A percentile compares a stretch with the other conserved stretches of the same genome.
These are phyloP conservation scores for Adansonia rubrostipa DNA, from an alignment of 441 rosid species.

Conservation along the genomic window DNA sequence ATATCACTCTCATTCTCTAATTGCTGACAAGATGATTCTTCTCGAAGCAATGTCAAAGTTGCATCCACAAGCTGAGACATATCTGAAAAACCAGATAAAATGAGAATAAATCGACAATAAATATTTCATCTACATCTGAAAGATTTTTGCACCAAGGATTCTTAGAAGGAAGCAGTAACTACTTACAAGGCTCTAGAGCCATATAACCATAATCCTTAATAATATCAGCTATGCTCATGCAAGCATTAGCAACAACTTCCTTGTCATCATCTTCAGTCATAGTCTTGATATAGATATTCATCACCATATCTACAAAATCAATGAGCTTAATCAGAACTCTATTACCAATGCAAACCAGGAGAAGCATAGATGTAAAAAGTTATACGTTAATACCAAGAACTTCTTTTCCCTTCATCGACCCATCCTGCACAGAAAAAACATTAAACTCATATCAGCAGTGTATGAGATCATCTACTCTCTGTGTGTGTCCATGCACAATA, in stretches of 20 bases:
- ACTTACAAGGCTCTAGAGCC: constrained; percentile 90
- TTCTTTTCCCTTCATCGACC: constrained; percentile 68
- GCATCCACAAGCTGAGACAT: constrained; percentile 77
- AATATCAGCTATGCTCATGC: constrained; percentile 85
- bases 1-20: constrained; percentile 71
- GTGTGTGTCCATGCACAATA: neutral
- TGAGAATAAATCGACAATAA: constrained; percentile 27
- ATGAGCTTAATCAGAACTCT: constrained; percentile 31
- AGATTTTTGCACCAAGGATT: neutral
- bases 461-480: neutral
- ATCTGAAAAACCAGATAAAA: constrained; percentile 55
- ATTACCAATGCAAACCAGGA: constrained; percentile 18
- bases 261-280: constrained; percentile 96
- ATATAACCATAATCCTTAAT: constrained; percentile 80
- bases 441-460: constrained; percentile 21
- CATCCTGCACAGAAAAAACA: constrained; percentile 62
- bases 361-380: neutral
- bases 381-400: constrained; percentile 62
- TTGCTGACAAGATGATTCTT: constrained; percentile 91
- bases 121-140: neutral
- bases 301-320: constrained; percentile 64
- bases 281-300: constrained; percentile 76
- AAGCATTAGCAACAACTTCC: constrained; percentile 98
- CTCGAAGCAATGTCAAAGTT: constrained; percentile 68
- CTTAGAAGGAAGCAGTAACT: constrained; percentile 1